These are phyloP conservation scores for Brettanomyces sp. DNA, from an alignment of 805 yeast genomes.

Conservation along the genomic window DNA sequence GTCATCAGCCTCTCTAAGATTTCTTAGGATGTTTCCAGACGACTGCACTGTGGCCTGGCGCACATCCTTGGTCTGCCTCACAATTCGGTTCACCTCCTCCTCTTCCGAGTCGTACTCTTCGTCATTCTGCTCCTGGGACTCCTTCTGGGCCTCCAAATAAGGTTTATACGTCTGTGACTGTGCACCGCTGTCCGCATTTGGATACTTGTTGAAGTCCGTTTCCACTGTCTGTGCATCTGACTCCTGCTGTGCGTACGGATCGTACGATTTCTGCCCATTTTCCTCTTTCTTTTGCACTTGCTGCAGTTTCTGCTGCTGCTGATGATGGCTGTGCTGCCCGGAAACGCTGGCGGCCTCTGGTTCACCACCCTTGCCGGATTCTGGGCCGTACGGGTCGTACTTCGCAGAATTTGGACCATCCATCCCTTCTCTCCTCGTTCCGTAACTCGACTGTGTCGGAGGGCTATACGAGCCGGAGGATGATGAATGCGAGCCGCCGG, in stretches of 20 bases:
- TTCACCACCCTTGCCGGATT: conserved; percentile 1
- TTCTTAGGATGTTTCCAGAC: conserved; percentile 70
- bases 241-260: conserved; percentile 19
- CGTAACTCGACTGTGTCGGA: conserved; percentile 2
- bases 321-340: conserved; percentile 2
- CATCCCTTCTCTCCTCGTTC: neutral
- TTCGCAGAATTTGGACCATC: conserved; percentile 1
- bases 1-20: conserved; percentile 64
- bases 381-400: conserved; percentile 20
- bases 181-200: conserved; percentile 1
- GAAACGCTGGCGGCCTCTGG: conserved; percentile 1
- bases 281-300: conserved; percentile 5
- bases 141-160: conserved; percentile 11
- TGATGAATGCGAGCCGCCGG: neutral
- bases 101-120: conserved; percentile 77
- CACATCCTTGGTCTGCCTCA: conserved; percentile 58
- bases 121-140: conserved; percentile 15
- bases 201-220: conserved; percentile 2
- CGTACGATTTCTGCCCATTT: conserved; percentile 4
- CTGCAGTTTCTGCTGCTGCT: conserved; percentile 3
- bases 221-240: conserved; percentile 4
- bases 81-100: conserved; percentile 75
- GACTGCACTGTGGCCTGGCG: conserved; percentile 73
- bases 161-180: conserved; percentile 2
- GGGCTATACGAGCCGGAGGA: neutral